These are phyloP conservation scores for Graphilbum ipis-grandicollis DNA, from an alignment of 2,329 filamentous ascomycete genomes.

Conservation along the genomic window DNA sequence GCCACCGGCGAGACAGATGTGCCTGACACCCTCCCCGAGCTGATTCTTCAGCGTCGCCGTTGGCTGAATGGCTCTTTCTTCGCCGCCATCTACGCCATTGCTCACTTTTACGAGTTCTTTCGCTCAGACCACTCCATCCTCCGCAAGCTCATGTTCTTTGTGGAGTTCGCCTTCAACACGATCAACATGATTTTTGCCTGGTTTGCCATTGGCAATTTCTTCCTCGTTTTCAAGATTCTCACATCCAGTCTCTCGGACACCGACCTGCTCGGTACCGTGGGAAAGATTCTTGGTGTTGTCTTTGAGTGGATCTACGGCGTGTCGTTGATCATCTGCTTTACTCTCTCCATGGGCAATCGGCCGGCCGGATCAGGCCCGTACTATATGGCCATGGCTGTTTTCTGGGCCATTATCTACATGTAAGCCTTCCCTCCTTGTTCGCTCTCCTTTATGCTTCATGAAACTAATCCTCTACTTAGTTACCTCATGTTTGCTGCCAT, in stretches of 20 bases:
- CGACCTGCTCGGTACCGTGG: conserved; percentile 56
- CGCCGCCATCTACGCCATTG: conserved; percentile 84
- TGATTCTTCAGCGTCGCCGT: conserved; percentile 86
- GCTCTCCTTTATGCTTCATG: background rate
- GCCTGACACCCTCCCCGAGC: conserved; percentile 80
- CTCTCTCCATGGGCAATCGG: conserved; percentile 83
- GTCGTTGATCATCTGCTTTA: conserved; percentile 85
- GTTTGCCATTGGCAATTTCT: conserved; percentile 98
- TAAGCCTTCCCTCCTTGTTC: conserved; percentile 22
- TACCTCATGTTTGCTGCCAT: conserved; percentile 91
- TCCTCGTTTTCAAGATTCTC: conserved; percentile 93
- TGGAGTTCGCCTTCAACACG: conserved; percentile 90
- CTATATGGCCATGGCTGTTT: conserved; percentile 95
- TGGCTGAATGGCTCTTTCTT: conserved; percentile 99
- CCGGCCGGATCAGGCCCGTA: conserved; percentile 85
- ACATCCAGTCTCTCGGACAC: conserved; percentile 63
- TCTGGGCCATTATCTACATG: conserved; percentile 93
- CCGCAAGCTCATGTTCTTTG: conserved; percentile 73
- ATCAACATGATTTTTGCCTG: conserved; percentile 97
- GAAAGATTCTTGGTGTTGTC: conserved; percentile 67
- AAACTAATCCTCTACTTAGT: conserved; percentile 19
- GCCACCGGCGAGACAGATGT: conserved; percentile 95
- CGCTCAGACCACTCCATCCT: conserved; percentile 77
- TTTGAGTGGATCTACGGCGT: conserved; percentile 95
- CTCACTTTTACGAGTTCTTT: conserved; percentile 93